These are phyloP conservation scores for Pezicula rhizophila DNA, from an alignment of 2,329 filamentous ascomycete species.

Conservation along the genomic window DNA sequence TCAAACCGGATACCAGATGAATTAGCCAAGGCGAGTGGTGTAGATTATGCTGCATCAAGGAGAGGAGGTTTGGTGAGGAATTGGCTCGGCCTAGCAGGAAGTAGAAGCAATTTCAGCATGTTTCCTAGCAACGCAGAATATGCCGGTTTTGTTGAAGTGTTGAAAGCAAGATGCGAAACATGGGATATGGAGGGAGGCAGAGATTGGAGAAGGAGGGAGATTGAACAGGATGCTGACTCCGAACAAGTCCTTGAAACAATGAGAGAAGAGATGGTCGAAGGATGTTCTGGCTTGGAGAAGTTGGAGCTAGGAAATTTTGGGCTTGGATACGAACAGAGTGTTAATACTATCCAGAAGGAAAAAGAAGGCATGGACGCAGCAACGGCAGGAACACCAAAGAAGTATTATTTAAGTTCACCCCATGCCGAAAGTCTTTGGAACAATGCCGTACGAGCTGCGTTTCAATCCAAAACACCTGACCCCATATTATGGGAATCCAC, in stretches of 20 bases:
- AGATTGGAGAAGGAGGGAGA: conserved; percentile 62
- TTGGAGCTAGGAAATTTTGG: conserved; percentile 4
- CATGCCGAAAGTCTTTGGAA: conserved; percentile 20
- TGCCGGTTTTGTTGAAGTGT: conserved; percentile 66
- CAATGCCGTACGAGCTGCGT: conserved; percentile 11
- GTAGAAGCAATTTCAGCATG: conserved; percentile 13
- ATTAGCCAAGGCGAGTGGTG: conserved; percentile 66
- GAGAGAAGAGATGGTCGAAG: conserved; percentile 24
- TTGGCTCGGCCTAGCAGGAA: conserved; percentile 38
- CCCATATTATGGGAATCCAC: conserved; percentile 37
- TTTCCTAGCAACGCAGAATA: conserved; percentile 65
- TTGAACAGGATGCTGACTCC: conserved; percentile 21
- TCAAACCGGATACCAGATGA: conserved; percentile 83
- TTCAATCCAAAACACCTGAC: conserved; percentile 13
- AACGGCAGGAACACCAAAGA: conserved; percentile 15
- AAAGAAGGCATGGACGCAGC: conserved; percentile 4
- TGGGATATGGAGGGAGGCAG: conserved; percentile 75
- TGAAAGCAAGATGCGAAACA: conserved; percentile 73
- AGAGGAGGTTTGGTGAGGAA: conserved; percentile 45
- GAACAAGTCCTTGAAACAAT: conserved; percentile 26
- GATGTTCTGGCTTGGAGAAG: conserved; percentile 10
- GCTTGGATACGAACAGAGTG: conserved; percentile 2
- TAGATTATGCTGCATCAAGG: conserved; percentile 54
- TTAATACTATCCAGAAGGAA: neutral
- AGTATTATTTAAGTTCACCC: conserved; percentile 19